Base-by-base conservation (phyloP, 2,329 filamentous ascomycete genomes). In the Monosporascus cannonballus region DNA sequence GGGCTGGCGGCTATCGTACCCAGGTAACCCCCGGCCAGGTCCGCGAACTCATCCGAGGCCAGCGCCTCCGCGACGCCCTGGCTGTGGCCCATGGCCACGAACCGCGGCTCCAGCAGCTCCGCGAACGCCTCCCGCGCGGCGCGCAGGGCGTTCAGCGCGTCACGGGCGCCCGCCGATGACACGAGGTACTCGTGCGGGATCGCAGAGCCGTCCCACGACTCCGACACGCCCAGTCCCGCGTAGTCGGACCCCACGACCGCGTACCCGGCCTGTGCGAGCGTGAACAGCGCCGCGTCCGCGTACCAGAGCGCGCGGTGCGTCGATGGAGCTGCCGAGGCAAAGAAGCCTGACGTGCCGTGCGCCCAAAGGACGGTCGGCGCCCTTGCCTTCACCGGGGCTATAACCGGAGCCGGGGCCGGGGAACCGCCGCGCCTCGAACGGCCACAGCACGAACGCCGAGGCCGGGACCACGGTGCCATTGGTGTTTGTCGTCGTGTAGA, bases 391-490 rank as follows among this genome's bases (percentile, higher is more conserved):
- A 38, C 3, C 54, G 51, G 27, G 53, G 46, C 8, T 24, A 14
- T 38, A 7, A 2, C 50, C 51, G 37, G n/a, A 42, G 8, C 11
- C 15, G 7, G 4, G 24, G 4, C n/a, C 37, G 14, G 37, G 14
- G 38, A 57, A 56, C 14, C 27, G 49, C 24, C 53, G 49, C 15
- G 56, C 47, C 24, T 39, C 48, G 49, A 66, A 80, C 0, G 77
- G 77, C 75, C 75, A 80, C 1, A 80, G 69, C 14, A 80, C 64
- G 59, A 70, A 78, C 2, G 71, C 77, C 1, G 76, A 78, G 8
- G 75, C 71, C 1, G 77, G 77, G 2, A 80, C 61, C 0, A 68
- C 53, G 1, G 70, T 72, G 3, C 74, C 73, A 52, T 78, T 76
- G 22, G 73, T 55, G n/a, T 69, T 71, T 20, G 65, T 68, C 0